Evolutionary conservation across 768 basidiomycete species (phyloP).

Genomic region (Lentinula aciculospora): DNA sequence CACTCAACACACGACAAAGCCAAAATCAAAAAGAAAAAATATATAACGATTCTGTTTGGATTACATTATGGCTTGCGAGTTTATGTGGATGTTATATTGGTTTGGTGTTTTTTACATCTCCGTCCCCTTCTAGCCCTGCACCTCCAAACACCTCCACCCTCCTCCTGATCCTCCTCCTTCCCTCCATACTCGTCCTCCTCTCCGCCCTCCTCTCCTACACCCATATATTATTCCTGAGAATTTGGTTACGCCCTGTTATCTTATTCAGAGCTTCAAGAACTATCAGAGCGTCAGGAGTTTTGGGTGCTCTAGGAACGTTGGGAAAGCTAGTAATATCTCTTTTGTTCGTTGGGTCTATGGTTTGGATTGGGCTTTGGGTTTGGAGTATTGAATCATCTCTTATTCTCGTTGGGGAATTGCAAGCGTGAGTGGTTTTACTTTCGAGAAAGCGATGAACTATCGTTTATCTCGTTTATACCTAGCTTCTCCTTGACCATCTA

Average conservation of each 20-base stretch:
- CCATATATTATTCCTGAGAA: slow-evolving; percentile 69
- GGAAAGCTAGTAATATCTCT: too few relatives aligned
- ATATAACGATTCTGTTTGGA: slow-evolving; percentile 73
- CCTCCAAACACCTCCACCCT: too few relatives aligned
- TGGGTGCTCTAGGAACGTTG: too few relatives aligned
- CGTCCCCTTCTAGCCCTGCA: slow-evolving; percentile 61
- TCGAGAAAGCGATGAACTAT: too few relatives aligned
- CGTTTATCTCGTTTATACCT: too few relatives aligned
- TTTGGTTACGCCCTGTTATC: slow-evolving; percentile 70
- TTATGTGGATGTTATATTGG: slow-evolving; percentile 55
- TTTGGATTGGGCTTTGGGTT: too few relatives aligned
- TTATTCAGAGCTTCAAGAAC: slow-evolving; percentile 64
- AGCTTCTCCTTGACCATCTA: slow-evolving; percentile 63
- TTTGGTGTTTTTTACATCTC: slow-evolving; percentile 56
- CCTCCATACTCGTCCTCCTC: slow-evolving; percentile 64
- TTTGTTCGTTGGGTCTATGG: too few relatives aligned
- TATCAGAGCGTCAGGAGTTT: slow-evolving; percentile 70
- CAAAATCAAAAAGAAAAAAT: slow-evolving; percentile 45
- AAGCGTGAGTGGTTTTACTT: too few relatives aligned
- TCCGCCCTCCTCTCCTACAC: slow-evolving; percentile 69
- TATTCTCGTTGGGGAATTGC: too few relatives aligned
- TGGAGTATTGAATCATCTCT: too few relatives aligned
- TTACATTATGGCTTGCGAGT: slow-evolving; percentile 52
- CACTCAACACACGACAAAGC: too few relatives aligned
- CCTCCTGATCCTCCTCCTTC: slow-evolving; percentile 71